phyloP scores from a whole-genome alignment of 345 rosid genomes.

The Populus euphratica region DNA sequence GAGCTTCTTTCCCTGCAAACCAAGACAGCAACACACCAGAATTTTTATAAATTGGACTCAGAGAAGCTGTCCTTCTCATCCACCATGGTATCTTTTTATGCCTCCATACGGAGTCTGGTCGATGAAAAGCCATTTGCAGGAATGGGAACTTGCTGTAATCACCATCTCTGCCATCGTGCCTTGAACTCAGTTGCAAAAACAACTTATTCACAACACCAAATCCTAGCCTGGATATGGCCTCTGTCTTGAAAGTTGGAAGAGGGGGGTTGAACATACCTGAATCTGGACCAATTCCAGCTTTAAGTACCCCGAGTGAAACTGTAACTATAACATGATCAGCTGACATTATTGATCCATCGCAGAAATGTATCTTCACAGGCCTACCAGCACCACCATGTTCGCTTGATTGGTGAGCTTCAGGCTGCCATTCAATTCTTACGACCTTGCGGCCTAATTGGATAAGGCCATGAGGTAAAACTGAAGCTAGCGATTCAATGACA shows the following conservation, averaged over 20 bases:
- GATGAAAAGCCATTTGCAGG: constrained; percentile 68
- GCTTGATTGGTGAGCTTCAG: constrained; percentile 20
- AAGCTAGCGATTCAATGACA: constrained; percentile 61
- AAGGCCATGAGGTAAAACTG: constrained; percentile 65
- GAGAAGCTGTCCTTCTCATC: constrained; percentile 88
- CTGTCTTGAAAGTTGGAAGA: constrained; percentile 64
- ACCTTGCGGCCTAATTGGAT: constrained; percentile 68
- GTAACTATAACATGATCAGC: constrained; percentile 95
- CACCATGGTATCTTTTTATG: constrained; percentile 73
- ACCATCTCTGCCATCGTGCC: constrained; percentile 20
- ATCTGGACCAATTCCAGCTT: constrained; percentile 55
- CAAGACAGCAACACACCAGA: constrained; percentile 77
- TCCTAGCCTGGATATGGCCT: constrained; percentile 80
- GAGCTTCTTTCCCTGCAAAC: constrained; percentile 96
- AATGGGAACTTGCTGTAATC: constrained; percentile 44
- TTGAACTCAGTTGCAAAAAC: constrained; percentile 53
- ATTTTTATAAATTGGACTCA: constrained; percentile 62
- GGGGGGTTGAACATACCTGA: constrained; percentile 72
- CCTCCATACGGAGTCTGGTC: constrained; percentile 50
- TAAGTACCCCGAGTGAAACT: constrained; percentile 84
- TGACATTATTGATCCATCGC: constrained; percentile 62
- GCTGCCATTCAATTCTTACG: constrained; percentile 65
- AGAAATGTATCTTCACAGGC: constrained; percentile 78
- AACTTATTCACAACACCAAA: constrained; percentile 93
- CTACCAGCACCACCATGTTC: constrained; percentile 32